Percentiles rank a stretch among this genome's conserved stretches.
Evolutionary conservation across 129 eudicot genomes (phyloP).

Genomic region (Oenanthe sinensis): DNA sequence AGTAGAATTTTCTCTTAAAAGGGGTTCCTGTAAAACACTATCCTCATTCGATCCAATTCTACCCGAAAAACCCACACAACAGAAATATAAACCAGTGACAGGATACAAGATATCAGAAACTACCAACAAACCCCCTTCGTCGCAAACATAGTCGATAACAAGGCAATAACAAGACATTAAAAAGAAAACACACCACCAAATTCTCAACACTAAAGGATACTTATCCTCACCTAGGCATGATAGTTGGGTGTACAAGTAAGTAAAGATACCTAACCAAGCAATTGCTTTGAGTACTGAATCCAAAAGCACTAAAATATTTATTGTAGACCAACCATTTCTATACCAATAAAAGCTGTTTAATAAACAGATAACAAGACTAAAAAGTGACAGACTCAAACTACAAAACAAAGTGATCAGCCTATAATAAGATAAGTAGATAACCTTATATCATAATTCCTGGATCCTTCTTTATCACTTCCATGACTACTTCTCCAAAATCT

Average conservation of each 20-base stretch:
- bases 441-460: background rate
- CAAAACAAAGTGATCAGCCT: conserved; percentile 33
- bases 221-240: conserved; percentile 20
- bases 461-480: conserved; percentile 20
- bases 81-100: conserved; percentile 32
- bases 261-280: conserved; percentile 42
- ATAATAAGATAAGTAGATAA: conserved; percentile 28
- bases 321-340: conserved; percentile 62
- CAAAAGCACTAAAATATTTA: conserved; percentile 35
- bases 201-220: conserved; percentile 54
- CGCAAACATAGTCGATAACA: conserved; percentile 39
- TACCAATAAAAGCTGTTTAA: conserved; percentile 53
- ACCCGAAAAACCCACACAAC: conserved; percentile 41
- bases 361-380: conserved; percentile 43
- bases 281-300: conserved; percentile 41
- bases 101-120: conserved; percentile 48
- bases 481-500: background rate
- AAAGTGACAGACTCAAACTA: conserved; percentile 29
- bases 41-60: conserved; percentile 22
- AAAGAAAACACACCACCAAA: conserved; percentile 70
- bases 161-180: conserved; percentile 43
- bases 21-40: conserved; percentile 54
- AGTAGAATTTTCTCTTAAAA: conserved; percentile 25
- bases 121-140: conserved; percentile 25
- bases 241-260: conserved; percentile 32